Evolutionary conservation across 2,329 filamentous ascomycete genomes (phyloP), one percentile per base, ranked within the genome.

Genomic region (Paraphaeosphaeria sporulosa): DNA sequence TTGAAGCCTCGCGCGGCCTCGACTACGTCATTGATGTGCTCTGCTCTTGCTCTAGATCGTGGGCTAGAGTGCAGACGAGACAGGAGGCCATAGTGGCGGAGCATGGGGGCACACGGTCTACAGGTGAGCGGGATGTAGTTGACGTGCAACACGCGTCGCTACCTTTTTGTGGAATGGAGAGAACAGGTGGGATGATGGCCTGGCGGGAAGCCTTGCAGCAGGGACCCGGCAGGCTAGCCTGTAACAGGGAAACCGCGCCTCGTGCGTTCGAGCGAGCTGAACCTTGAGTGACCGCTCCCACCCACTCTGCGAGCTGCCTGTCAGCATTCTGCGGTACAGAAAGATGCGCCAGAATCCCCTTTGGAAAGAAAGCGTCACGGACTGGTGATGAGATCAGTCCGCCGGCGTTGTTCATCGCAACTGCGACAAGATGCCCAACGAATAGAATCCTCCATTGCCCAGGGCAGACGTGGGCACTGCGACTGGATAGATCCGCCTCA

Each of bases 11-110:
- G 13, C 25, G n/a, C 32, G 51, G 19, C 8, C 40, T 43, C n/a
- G 32, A 54, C 51, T 54, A 54, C 49, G 49, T 52, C 49, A 52
- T 52, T n/a, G 23, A 42, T 23, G 15, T 23, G n/a, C 48, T 50
- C 40, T 43, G 17, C 21, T 50, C 38, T 21, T 50, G n/a, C 48
- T 21, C 19, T 50, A 38, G 30, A 13, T 50, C 30, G 48, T n/a
- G 17, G 23, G 32, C 32, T 50, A 50, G 30, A 36, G n/a, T 30
- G n/a, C 8, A 36, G n/a, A 50, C 6, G 5, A 50, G 27, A 27
- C 8, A 19, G n/a, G 32, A 21, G 23, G 19, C 30, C 32, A 21
- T 50, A 6, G 25, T 32, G 15, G 25, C 15, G 19, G 30, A 12
- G 9, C 23, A 4, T 15, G 30, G 34, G 25, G 8, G 19, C 15